phyloP scores from a whole-genome alignment of 768 basidiomycete genomes.

The Rhizopogon salebrosus region DNA sequence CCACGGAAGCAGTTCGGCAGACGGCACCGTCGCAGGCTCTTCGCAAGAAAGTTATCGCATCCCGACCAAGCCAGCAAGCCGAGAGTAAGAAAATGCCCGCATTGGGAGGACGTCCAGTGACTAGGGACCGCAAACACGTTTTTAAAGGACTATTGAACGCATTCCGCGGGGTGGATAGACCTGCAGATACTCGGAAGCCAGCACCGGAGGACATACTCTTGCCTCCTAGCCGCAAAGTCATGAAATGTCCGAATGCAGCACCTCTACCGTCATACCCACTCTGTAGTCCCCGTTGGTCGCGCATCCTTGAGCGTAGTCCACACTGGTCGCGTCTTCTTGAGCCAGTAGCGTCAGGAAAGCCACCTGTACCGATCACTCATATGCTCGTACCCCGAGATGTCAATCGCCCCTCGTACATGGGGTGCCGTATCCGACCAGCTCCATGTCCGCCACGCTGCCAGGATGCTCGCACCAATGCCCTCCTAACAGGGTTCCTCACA shows the following conservation, averaged over 20 bases:
- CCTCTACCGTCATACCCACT: constrained; percentile 7
- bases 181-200: not conserved
- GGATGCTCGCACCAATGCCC: too few species aligned
- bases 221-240: constrained; percentile 7
- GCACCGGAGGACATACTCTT: constrained; percentile 1
- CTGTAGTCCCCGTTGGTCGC: not conserved
- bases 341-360: not conserved
- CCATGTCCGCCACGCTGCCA: too few species aligned
- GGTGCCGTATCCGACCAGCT: too few species aligned
- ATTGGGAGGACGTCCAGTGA: not conserved
- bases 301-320: not conserved
- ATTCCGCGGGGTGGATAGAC: not conserved
- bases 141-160: not conserved
- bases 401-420: not conserved
- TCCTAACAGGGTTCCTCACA: too few species aligned
- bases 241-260: not conserved
- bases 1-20: not conserved
- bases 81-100: not conserved
- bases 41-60: not conserved
- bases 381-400: not conserved
- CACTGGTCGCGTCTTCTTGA: not conserved
- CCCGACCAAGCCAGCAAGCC: not conserved
- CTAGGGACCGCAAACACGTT: not conserved
- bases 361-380: not conserved
- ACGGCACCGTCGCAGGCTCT: not conserved